Conservation (phyloP, 352 stramenopile genomes). For the Phytophthora rubi region DNA sequence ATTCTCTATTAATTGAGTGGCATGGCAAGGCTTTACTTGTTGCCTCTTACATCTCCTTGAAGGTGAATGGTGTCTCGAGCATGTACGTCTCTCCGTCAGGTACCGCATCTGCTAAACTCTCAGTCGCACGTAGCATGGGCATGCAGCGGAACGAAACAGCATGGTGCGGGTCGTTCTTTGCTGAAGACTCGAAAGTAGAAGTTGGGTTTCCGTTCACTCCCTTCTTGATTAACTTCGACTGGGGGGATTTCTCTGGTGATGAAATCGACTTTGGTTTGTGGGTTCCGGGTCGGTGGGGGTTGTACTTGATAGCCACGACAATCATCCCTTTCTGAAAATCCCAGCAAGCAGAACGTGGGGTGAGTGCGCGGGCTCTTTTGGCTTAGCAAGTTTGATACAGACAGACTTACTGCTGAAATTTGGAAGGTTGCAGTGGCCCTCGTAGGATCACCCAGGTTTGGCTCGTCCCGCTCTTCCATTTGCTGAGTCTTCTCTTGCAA, state of each 20-base stretch:
- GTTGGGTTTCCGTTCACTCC: conserved; percentile 11
- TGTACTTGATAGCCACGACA: conserved; percentile 74
- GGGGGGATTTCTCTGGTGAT: conserved; percentile 19
- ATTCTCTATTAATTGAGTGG: conserved; percentile 16
- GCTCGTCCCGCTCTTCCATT: conserved; percentile 23
- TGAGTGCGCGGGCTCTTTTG: not conserved
- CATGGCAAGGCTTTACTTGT: not conserved
- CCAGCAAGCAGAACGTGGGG: not conserved
- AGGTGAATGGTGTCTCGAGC: conserved; percentile 54
- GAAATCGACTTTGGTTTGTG: conserved; percentile 10
- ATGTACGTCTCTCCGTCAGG: conserved; percentile 46
- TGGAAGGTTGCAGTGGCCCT: conserved; percentile 42
- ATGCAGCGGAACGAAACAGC: conserved; percentile 63
- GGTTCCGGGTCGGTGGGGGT: conserved; percentile 9
- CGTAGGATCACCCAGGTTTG: conserved; percentile 1
- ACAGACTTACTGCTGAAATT: conserved; percentile 55
- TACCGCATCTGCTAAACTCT: conserved; percentile 35
- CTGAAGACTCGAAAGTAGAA: not conserved
- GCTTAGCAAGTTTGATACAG: not conserved
- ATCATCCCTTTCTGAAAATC: conserved; percentile 73
- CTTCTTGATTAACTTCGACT: conserved; percentile 24
- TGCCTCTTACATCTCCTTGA: conserved; percentile 36
- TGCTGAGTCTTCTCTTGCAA: conserved; percentile 16
- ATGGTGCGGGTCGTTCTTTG: conserved; percentile 29
- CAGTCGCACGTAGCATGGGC: conserved; percentile 34